Conservation (phyloP, 148 eudicot species). For the Amaranthus palmeri region DNA sequence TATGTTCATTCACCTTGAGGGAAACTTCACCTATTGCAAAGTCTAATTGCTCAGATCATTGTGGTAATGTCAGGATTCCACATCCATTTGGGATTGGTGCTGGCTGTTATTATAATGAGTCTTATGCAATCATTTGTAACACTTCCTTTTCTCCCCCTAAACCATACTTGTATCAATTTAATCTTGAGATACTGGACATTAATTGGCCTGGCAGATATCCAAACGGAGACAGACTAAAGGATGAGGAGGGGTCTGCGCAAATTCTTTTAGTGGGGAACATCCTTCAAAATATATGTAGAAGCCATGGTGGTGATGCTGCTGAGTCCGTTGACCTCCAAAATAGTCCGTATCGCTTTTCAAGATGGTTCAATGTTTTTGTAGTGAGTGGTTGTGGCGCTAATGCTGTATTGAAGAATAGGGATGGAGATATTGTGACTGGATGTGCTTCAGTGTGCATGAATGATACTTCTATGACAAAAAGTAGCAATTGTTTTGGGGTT, state of each 20-base stretch:
- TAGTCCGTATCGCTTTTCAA: slow-evolving; percentile 15
- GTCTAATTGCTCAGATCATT: slow-evolving; percentile 19
- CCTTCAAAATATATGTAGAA: slow-evolving; percentile 10
- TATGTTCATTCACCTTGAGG: neutral
- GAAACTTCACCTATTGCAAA: slow-evolving; percentile 7
- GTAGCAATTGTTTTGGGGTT: slow-evolving; percentile 28
- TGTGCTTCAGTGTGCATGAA: slow-evolving; percentile 33
- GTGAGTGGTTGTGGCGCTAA: slow-evolving; percentile 30
- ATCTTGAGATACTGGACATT: slow-evolving; percentile 22
- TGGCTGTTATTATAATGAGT: slow-evolving; percentile 14
- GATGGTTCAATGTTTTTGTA: slow-evolving; percentile 16
- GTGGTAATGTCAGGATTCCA: slow-evolving; percentile 30
- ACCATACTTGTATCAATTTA: slow-evolving; percentile 11
- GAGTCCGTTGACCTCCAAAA: slow-evolving; percentile 10
- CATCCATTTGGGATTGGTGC: slow-evolving; percentile 36
- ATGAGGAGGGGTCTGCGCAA: neutral
- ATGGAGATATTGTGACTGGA: slow-evolving; percentile 8
- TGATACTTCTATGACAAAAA: neutral
- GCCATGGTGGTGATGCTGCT: neutral
- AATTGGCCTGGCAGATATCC: slow-evolving; percentile 22
- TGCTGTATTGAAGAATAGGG: slow-evolving; percentile 17
- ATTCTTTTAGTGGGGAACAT: neutral
- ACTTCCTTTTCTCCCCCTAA: slow-evolving; percentile 15
- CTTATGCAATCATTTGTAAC: slow-evolving; percentile 25
- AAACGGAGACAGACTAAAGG: neutral